Evolutionary conservation across 371 early-diverging fungal genomes (phyloP), one percentile per base, ranked within the genome.

Genomic region (Lichtheimia corymbifera): DNA sequence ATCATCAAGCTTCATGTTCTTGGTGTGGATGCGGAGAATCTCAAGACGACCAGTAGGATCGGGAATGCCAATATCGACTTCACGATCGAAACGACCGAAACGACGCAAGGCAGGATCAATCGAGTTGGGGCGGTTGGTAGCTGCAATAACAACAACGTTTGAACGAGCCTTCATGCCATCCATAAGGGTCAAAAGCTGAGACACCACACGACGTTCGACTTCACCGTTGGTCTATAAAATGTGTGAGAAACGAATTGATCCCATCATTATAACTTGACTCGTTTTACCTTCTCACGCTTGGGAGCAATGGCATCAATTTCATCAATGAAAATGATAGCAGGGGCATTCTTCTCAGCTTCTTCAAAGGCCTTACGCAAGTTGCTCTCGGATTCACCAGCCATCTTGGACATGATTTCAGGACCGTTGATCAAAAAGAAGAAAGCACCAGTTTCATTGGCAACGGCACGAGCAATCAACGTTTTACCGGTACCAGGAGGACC

Each of bases 251-350:
- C 28, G 4, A 2, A 28, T 28, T 28, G 5, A 28, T 35, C 35
- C 35, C 6, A 35, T 35, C 35, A 35, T 11, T 35, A 5, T 28
- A 9, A 35, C 9, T 35, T 6, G 11, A 7, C 7, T 47, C 14
- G 2, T 11, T 15, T 49, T 65, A 89, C 90, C 80, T 99, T 99
- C 56, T 99, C 99, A 87, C 99, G 96, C 88, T 99, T 99, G 65
- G 99, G 99, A 24, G 99, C 99, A 72, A 99, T 99, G 28, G 99
- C 97, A 84, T 99, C 99, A 62, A 99, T 93, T 82, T 99, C 99
- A 83, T 99, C 99, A 75, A 99, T 99, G 73, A 99, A 99, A 63
- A 99, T 97, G 64, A 99, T 99, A 58, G 98, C 87, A 7, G 99
- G 99, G 51, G 94, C 89, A 79, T 98, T 96, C 84, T 98, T 97